phyloP scores from a whole-genome alignment of 139 green algal species.

The Edaphochlamys debaryana region DNA sequence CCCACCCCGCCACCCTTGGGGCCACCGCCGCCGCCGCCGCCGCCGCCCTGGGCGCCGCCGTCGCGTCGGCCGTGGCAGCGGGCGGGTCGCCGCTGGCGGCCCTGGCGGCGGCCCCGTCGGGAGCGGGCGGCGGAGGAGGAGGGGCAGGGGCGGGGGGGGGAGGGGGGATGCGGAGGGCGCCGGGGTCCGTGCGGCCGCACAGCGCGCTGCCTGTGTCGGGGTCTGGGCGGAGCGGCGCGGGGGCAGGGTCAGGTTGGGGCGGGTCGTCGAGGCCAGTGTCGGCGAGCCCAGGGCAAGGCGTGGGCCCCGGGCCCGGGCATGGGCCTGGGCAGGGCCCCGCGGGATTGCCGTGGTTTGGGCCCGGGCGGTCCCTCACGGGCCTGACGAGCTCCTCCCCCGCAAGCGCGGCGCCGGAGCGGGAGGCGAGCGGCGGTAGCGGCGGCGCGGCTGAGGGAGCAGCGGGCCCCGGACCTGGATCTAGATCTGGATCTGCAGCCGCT shows the following conservation, averaged over 20 bases:
- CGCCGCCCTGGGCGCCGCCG: neutral
- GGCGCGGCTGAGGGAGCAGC: neutral
- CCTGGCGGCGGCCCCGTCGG: neutral
- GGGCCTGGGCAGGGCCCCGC: too few species aligned
- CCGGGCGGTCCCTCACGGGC: conserved; percentile 17
- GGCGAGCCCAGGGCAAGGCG: too few species aligned
- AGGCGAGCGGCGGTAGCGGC: neutral
- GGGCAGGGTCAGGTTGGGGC: too few species aligned
- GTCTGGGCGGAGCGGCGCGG: neutral
- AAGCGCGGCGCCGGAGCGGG: neutral
- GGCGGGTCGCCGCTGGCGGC: neutral
- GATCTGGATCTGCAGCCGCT: neutral
- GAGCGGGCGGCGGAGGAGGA: neutral
- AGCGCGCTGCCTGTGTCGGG: neutral
- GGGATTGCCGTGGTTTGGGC: neutral
- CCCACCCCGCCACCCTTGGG: neutral
- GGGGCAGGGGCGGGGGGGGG: too few species aligned
- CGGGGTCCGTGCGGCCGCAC: conserved; percentile 19
- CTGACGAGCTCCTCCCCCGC: too few species aligned
- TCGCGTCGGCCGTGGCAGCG: too few species aligned
- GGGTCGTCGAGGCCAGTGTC: too few species aligned
- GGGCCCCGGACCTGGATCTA: neutral
- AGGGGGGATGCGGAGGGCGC: too few species aligned
- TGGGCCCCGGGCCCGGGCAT: too few species aligned
- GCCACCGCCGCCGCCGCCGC: neutral